Conservation (phyloP, 164 flowering plant species). For the Macadamia integrifolia region DNA sequence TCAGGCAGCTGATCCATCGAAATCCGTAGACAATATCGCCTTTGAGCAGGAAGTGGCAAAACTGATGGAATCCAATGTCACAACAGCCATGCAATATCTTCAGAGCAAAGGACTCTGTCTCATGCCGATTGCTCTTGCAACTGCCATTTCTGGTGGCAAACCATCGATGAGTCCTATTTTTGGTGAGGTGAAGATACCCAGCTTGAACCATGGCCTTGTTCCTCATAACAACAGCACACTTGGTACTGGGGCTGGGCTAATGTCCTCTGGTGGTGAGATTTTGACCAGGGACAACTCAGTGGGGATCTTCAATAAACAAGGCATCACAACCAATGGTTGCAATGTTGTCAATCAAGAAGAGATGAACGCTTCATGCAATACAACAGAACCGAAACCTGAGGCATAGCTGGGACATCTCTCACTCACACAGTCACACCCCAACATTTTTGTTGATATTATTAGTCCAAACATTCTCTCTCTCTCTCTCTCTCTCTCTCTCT, state of each 20-base stretch:
- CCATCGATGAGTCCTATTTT: conserved; percentile 5
- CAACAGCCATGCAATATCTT: conserved; percentile 35
- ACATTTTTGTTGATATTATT: background rate
- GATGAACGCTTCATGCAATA: background rate
- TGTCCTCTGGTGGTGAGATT: conserved; percentile 7
- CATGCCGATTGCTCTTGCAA: conserved; percentile 39
- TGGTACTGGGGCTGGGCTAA: conserved; percentile 4
- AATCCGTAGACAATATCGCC: conserved; percentile 22
- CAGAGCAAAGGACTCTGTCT: conserved; percentile 35
- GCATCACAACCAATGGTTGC: conserved; percentile 7
- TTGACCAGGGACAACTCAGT: conserved; percentile 3
- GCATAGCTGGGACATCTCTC: background rate
- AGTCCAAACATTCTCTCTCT: background rate
- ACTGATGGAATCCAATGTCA: conserved; percentile 33
- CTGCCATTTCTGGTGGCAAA: conserved; percentile 25
- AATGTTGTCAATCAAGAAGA: conserved; percentile 21
- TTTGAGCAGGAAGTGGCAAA: conserved; percentile 37
- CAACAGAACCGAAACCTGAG: conserved; percentile 12
- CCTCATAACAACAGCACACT: conserved; percentile 9
- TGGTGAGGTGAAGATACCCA: conserved; percentile 12
- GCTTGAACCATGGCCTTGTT: conserved; percentile 7
- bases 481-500: no score
- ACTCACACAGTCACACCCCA: background rate
- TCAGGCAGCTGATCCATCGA: conserved; percentile 14
- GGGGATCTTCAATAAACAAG: conserved; percentile 1